Conservation (phyloP, 2,329 filamentous ascomycete genomes). For the Talaromyces sp. region DNA sequence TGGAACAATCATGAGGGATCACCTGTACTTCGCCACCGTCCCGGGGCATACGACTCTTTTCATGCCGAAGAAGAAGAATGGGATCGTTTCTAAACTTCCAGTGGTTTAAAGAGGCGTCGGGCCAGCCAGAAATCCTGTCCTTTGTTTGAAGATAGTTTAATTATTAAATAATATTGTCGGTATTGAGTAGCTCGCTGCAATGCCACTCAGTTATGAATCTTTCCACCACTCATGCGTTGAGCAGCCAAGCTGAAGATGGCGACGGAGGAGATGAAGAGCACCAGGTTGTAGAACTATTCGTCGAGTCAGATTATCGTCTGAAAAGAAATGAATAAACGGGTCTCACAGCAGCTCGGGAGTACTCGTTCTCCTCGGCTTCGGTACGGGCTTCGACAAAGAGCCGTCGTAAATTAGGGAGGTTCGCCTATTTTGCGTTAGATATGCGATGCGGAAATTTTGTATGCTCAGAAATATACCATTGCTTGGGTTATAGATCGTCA, state of each 20-base stretch:
- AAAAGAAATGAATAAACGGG: slow-evolving; percentile 10
- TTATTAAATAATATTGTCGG: no score
- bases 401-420: slow-evolving; percentile 85
- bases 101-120: no score
- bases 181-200: neutral
- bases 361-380: slow-evolving; percentile 89
- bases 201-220: slow-evolving; percentile 24
- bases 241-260: slow-evolving; percentile 91
- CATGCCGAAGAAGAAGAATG: no score
- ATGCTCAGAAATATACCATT: neutral
- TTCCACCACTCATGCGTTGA: slow-evolving; percentile 66
- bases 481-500: neutral
- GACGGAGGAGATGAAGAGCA: slow-evolving; percentile 93
- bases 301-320: neutral
- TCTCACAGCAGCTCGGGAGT: slow-evolving; percentile 84
- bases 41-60: no score
- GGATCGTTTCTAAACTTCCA: no score
- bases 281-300: slow-evolving; percentile 83
- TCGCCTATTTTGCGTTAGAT: slow-evolving; percentile 26
- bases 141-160: no score
- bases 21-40: no score
- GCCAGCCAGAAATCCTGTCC: no score
- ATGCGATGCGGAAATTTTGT: neutral
- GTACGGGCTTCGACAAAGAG: slow-evolving; percentile 93
- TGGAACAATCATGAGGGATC: no score